phyloP scores from a whole-genome alignment of 2,329 filamentous ascomycete genomes.

The Periconia sp. region DNA sequence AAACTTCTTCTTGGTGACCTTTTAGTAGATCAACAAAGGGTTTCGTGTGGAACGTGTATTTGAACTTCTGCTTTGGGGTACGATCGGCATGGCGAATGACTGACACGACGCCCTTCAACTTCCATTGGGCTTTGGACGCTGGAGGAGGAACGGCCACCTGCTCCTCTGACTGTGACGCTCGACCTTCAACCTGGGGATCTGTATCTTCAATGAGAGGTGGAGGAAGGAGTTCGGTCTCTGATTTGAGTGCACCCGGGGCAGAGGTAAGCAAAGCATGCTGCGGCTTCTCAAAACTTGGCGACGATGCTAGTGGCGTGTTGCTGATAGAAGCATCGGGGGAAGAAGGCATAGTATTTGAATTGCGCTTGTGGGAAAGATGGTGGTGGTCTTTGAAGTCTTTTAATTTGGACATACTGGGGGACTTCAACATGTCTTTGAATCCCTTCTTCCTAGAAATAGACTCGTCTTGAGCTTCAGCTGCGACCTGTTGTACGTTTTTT shows the following conservation, averaged over 20 bases:
- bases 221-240: constrained; percentile 36
- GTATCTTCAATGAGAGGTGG: constrained; percentile 28
- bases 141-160: constrained; percentile 48
- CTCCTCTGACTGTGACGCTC: constrained; percentile 36
- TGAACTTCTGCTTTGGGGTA: constrained; percentile 98
- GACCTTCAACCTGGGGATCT: constrained; percentile 21
- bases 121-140: constrained; percentile 89
- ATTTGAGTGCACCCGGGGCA: constrained; percentile 22
- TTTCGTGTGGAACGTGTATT: constrained; percentile 96
- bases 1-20: constrained; percentile 93
- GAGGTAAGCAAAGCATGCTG: constrained; percentile 22
- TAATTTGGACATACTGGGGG: constrained; percentile 65
- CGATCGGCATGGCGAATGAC: constrained; percentile 96
- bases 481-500: constrained; percentile 39
- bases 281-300: constrained; percentile 46
- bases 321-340: constrained; percentile 51
- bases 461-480: constrained; percentile 37
- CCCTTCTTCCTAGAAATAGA: constrained; percentile 38
- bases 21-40: constrained; percentile 94
- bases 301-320: constrained; percentile 47
- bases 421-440: constrained; percentile 64
- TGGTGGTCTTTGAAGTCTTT: constrained; percentile 54
- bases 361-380: constrained; percentile 39
- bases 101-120: constrained; percentile 94
- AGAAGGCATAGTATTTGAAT: constrained; percentile 39